A percentile compares a stretch with the other conserved stretches of the same genome.
phyloP scores from a whole-genome alignment of 169 alveolate genomes.

The Cytauxzoon felis region DNA sequence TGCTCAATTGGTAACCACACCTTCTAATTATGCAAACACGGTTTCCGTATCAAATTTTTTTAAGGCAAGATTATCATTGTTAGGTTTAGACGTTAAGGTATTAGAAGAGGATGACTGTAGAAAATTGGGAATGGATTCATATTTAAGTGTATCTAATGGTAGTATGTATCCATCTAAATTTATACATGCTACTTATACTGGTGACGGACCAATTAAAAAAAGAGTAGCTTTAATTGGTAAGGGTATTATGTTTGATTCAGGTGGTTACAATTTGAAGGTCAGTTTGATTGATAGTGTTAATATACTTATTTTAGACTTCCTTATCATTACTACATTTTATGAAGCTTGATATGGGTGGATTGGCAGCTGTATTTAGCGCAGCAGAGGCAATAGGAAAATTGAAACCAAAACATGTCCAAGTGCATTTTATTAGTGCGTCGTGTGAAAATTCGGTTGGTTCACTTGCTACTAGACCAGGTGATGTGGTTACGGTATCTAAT shows the following conservation, averaged over 20 bases:
- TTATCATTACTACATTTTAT: constrained; percentile 68
- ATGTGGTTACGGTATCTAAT: constrained; percentile 87
- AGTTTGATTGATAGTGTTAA: not conserved
- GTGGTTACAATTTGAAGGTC: constrained; percentile 88
- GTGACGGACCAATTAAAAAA: constrained; percentile 54
- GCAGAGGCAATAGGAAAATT: constrained; percentile 77
- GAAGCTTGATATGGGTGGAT: constrained; percentile 87
- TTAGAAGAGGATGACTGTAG: constrained; percentile 76
- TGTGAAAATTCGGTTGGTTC: constrained; percentile 89
- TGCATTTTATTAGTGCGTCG: constrained; percentile 82
- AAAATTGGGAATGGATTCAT: constrained; percentile 83
- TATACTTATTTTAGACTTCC: constrained; percentile 37
- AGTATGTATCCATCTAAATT: constrained; percentile 82
- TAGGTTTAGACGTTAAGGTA: constrained; percentile 73
- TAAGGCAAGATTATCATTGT: constrained; percentile 59
- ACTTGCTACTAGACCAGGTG: constrained; percentile 89
- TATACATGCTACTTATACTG: constrained; percentile 77
- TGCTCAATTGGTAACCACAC: constrained; percentile 76
- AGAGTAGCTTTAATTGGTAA: constrained; percentile 90
- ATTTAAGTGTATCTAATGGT: constrained; percentile 83
- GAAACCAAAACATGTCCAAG: constrained; percentile 79
- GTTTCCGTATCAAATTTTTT: constrained; percentile 71
- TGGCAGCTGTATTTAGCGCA: constrained; percentile 86
- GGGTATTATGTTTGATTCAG: constrained; percentile 90
- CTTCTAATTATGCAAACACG: constrained; percentile 80